Evolutionary conservation across 2,329 filamentous ascomycete genomes (phyloP).

Genomic region (Ophiostoma quercus): DNA sequence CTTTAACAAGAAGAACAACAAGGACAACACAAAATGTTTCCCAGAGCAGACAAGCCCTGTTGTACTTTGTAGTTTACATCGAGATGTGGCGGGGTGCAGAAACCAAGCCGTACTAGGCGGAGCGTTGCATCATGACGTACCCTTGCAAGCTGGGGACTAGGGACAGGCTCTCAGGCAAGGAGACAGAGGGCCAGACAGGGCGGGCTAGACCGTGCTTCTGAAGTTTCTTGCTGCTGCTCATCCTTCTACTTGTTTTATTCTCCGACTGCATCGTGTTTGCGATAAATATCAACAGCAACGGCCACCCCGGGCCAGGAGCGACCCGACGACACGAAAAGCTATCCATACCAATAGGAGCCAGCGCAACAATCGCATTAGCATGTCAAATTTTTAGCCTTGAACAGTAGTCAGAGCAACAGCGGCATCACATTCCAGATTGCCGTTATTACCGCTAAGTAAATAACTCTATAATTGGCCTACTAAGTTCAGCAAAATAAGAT

Average conservation of each 20-base stretch:
- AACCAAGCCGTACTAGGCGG: background rate
- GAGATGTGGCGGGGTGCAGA: conserved; percentile 12
- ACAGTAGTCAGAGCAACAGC: background rate
- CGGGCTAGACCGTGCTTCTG: background rate
- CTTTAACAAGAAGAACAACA: background rate
- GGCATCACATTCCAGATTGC: background rate
- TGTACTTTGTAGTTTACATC: background rate
- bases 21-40: background rate
- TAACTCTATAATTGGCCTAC: background rate
- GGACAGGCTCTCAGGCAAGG: background rate
- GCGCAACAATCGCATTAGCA: background rate
- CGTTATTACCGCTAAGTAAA: background rate
- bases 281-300: background rate
- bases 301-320: background rate
- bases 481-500: background rate
- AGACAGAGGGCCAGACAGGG: background rate
- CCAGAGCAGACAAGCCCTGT: background rate
- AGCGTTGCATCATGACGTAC: conserved; percentile 7
- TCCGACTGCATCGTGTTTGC: background rate
- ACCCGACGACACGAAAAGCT: background rate
- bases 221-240: background rate
- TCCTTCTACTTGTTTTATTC: background rate
- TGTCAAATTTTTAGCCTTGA: background rate
- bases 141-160: background rate
- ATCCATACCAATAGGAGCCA: too few species aligned